phyloP scores from a whole-genome alignment of 441 rosid genomes.

The Euphorbia neoarborescens region DNA sequence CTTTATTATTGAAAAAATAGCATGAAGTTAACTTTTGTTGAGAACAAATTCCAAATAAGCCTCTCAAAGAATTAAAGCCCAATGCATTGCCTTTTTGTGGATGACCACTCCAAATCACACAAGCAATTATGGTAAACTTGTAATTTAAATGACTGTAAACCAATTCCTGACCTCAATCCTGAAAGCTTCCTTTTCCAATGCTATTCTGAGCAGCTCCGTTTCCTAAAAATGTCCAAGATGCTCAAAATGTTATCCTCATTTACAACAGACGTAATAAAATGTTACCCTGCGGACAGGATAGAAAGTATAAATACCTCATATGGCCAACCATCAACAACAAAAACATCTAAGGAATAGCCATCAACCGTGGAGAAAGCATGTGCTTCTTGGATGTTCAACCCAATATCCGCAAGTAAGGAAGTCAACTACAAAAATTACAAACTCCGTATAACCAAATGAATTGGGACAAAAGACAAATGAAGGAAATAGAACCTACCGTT shows the following conservation, averaged over 20 bases:
- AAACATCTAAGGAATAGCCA: conserved; percentile 88
- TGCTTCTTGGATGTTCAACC: conserved; percentile 86
- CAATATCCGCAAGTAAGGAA: conserved; percentile 76
- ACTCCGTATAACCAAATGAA: conserved; percentile 20
- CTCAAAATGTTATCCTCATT: conserved; percentile 13
- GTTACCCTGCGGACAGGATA: not conserved
- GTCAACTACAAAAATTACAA: conserved; percentile 52
- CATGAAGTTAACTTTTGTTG: not conserved
- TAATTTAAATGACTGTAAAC: conserved; percentile 8
- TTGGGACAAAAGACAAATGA: conserved; percentile 15
- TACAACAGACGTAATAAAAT: conserved; percentile 1
- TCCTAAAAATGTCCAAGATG: conserved; percentile 41
- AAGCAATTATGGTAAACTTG: not conserved
- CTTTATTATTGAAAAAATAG: not conserved
- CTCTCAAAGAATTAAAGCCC: not conserved
- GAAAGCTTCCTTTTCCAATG: conserved; percentile 54
- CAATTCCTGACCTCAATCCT: conserved; percentile 57
- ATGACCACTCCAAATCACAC: not conserved
- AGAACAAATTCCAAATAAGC: not conserved
- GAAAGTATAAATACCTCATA: conserved; percentile 48
- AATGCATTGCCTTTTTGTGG: not conserved
- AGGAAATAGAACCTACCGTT: not conserved
- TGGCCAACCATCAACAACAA: conserved; percentile 96
- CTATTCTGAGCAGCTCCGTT: conserved; percentile 61
- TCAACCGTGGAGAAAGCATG: conserved; percentile 84